A percentile compares a stretch with the other conserved stretches of the same genome.
phyloP scores from a whole-genome alignment of 306 rosid genomes.

The Fragaria ananassa region DNA sequence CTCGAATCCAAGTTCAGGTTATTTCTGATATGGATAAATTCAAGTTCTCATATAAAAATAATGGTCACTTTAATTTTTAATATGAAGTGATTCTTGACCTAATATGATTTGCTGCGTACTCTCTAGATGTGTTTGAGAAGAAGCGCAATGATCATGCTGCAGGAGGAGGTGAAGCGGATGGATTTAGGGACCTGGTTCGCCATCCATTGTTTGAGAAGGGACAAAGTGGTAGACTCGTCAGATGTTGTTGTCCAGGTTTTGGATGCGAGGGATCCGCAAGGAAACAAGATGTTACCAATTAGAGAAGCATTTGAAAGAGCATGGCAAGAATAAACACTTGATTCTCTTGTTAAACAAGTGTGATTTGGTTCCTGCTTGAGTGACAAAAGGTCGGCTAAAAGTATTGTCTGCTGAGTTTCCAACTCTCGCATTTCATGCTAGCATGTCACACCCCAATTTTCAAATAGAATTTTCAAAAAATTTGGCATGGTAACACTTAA shows the following conservation, averaged over 20 bases:
- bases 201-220: conserved; percentile 96
- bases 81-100: neutral
- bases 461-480: too few relatives aligned
- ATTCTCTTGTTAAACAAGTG: conserved; percentile 86
- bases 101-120: conserved; percentile 5
- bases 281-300: conserved; percentile 87
- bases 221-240: conserved; percentile 96
- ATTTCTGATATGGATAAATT: neutral
- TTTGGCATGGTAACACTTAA: too few relatives aligned
- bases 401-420: conserved; percentile 79
- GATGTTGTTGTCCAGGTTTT: conserved; percentile 98
- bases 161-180: conserved; percentile 64
- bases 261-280: conserved; percentile 93
- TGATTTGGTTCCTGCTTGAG: conserved; percentile 92
- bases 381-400: conserved; percentile 87
- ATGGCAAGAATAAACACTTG: conserved; percentile 80
- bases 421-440: conserved; percentile 90
- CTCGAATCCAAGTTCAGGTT: conserved; percentile 67
- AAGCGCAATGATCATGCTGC: conserved; percentile 40
- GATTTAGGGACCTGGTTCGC: conserved; percentile 77
- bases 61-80: neutral
- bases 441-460: too few relatives aligned
- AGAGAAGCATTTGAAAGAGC: conserved; percentile 91
- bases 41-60: neutral
- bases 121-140: conserved; percentile 62